A percentile compares a stretch with the other conserved stretches of the same genome.
Conservation (phyloP, 805 yeast species). For the Phaffomyces antillensis region DNA sequence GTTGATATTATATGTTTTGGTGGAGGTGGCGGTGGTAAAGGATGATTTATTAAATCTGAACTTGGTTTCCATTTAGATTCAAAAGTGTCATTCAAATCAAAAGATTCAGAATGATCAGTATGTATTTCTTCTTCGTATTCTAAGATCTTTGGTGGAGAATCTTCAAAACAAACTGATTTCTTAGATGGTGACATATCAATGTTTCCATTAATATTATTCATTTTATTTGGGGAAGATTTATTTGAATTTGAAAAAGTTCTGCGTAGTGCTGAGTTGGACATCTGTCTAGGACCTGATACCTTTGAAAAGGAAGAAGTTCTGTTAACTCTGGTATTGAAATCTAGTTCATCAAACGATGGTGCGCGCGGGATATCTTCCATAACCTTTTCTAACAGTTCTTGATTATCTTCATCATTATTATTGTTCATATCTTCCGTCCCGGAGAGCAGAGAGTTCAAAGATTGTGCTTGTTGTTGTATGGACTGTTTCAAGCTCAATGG, state of each 20-base stretch:
- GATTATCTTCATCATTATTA: background rate
- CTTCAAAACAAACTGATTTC: slow-evolving; percentile 32
- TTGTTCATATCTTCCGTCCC: too few species aligned
- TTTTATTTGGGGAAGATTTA: slow-evolving; percentile 6
- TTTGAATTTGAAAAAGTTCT: slow-evolving; percentile 18
- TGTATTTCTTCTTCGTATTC: slow-evolving; percentile 25
- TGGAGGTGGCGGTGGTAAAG: slow-evolving; percentile 32
- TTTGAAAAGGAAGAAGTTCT: slow-evolving; percentile 22
- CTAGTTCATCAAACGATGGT: slow-evolving; percentile 28
- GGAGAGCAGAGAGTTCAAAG: background rate
- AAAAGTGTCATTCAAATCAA: slow-evolving; percentile 10
- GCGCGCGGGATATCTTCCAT: slow-evolving; percentile 21
- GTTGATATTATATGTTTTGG: slow-evolving; percentile 24
- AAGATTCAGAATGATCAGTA: slow-evolving; percentile 20
- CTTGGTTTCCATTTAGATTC: slow-evolving; percentile 23
- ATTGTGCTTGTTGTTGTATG: slow-evolving; percentile 1
- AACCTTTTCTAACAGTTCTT: slow-evolving; percentile 3
- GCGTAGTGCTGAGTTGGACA: slow-evolving; percentile 16
- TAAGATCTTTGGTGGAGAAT: slow-evolving; percentile 31
- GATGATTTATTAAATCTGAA: slow-evolving; percentile 17
- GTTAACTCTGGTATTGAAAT: slow-evolving; percentile 23
- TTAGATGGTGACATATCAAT: slow-evolving; percentile 27
- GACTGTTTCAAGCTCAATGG: slow-evolving; percentile 21
- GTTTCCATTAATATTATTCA: too few species aligned
- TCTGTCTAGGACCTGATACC: slow-evolving; percentile 25